These are phyloP conservation scores for Linanthus parryae DNA, from an alignment of 148 eudicot species.

Conservation along the genomic window DNA sequence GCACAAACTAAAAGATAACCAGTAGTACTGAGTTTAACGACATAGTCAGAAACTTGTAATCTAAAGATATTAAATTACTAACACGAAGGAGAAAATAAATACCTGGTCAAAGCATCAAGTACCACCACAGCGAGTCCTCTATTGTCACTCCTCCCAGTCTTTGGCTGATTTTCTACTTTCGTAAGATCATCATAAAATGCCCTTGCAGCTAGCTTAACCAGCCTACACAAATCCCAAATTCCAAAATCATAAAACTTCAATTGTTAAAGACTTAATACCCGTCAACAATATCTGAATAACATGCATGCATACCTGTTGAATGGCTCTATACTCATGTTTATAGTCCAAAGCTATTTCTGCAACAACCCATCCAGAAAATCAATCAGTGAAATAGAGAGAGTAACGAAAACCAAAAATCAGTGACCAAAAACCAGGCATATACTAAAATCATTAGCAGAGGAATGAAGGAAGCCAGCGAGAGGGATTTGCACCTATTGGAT, in stretches of 20 bases:
- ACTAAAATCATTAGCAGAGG: too few species aligned
- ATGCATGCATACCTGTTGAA: constrained; percentile 26
- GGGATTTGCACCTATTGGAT: too few species aligned
- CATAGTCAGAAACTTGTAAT: not conserved
- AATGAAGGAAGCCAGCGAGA: too few species aligned
- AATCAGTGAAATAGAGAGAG: too few species aligned
- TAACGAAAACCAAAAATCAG: too few species aligned
- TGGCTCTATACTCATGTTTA: constrained; percentile 30
- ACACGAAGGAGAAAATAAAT: not conserved
- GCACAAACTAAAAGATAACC: too few species aligned
- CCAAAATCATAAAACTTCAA: not conserved
- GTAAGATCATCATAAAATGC: constrained; percentile 91
- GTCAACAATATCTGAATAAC: not conserved
- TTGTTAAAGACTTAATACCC: not conserved
- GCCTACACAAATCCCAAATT: constrained; percentile 23
- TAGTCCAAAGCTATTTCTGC: too few species aligned
- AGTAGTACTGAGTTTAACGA: too few species aligned
- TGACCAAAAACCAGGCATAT: too few species aligned
- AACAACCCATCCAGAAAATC: too few species aligned
- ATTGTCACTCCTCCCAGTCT: constrained; percentile 71
- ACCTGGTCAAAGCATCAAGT: constrained; percentile 96
- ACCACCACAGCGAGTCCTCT: constrained; percentile 90
- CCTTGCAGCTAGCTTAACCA: constrained; percentile 89
- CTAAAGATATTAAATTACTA: not conserved
- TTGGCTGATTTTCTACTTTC: constrained; percentile 81